A percentile compares a stretch with the other conserved stretches of the same genome.
Conservation (phyloP, 192 early-diverging fungal species). For the Backusella westeae region DNA sequence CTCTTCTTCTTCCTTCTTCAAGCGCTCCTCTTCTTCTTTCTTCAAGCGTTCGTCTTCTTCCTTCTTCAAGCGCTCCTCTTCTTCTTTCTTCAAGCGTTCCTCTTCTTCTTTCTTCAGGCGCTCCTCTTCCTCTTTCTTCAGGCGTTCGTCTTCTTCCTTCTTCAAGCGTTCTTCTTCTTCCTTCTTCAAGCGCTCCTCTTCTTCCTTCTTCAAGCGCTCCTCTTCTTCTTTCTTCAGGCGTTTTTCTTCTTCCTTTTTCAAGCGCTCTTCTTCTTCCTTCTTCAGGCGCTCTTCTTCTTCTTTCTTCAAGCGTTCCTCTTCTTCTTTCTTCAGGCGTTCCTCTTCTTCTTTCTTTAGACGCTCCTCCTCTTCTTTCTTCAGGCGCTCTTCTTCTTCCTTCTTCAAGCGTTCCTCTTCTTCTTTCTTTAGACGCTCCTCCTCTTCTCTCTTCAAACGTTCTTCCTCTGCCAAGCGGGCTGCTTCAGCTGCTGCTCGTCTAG, state of each 20-base stretch:
- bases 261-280: neutral
- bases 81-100: neutral
- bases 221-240: neutral
- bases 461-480: neutral
- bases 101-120: neutral
- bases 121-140: neutral
- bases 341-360: neutral
- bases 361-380: neutral
- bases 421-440: neutral
- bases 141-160: neutral
- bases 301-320: neutral
- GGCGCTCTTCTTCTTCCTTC: neutral
- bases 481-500: slow-evolving; percentile 51
- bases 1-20: neutral
- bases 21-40: neutral
- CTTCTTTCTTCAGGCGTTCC: neutral
- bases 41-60: neutral
- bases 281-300: neutral
- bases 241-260: neutral
- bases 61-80: neutral
- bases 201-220: neutral
- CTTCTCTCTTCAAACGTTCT: neutral
- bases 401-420: too few relatives aligned
- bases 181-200: neutral
- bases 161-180: neutral